phyloP scores from a whole-genome alignment of 2,329 filamentous ascomycete genomes.

The Pleoardoris graminearum region DNA sequence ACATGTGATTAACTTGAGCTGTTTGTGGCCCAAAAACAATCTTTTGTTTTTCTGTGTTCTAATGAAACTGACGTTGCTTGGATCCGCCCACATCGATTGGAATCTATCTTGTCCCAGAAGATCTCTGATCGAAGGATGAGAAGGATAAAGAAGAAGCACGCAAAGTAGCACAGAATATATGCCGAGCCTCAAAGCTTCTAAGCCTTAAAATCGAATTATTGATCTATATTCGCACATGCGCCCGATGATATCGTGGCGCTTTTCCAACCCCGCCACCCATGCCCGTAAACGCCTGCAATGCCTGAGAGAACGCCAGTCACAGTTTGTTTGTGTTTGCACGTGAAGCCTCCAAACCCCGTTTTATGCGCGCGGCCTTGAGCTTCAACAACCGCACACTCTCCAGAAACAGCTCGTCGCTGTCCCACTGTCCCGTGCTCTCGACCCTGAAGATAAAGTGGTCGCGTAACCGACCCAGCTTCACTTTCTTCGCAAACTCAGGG shows the following conservation, averaged over 20 bases:
- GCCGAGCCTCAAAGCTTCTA: no score
- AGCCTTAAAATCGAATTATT: background rate
- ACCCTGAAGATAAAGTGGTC: constrained; percentile 98
- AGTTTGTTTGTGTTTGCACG: background rate
- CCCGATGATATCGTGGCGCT: constrained; percentile 4
- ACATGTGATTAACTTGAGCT: no score
- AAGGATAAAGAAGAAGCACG: no score
- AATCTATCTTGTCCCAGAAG: no score
- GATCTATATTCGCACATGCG: background rate
- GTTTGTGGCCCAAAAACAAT: no score
- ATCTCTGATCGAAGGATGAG: no score
- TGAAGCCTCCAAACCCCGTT: constrained; percentile 65
- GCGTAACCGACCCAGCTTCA: constrained; percentile 83
- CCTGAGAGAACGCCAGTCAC: constrained; percentile 13
- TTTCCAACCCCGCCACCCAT: background rate
- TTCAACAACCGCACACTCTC: constrained; percentile 85
- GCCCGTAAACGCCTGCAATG: constrained; percentile 18
- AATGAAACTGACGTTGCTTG: no score
- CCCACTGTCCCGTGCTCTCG: constrained; percentile 93
- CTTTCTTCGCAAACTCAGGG: constrained; percentile 91
- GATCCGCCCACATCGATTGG: no score
- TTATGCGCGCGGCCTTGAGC: constrained; percentile 76
- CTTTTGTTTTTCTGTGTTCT: no score
- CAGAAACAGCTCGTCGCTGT: constrained; percentile 90
- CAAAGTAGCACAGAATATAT: no score